A percentile compares a stretch with the other conserved stretches of the same genome.
phyloP scores from a whole-genome alignment of 352 stramenopile species.

The Aphanomyces invadans region DNA sequence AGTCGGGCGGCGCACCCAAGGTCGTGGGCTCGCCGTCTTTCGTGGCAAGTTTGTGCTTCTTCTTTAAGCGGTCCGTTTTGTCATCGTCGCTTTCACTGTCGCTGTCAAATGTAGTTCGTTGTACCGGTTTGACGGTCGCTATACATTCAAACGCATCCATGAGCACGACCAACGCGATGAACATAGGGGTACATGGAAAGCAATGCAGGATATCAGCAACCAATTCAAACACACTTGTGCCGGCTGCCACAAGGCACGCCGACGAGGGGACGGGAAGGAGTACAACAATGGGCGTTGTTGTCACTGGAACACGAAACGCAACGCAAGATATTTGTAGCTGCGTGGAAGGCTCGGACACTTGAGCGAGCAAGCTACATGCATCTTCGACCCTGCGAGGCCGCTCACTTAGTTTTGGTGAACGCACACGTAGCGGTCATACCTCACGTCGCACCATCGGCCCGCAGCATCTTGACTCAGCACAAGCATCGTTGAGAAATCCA shows the following conservation, averaged over 20 bases:
- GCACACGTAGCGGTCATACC: neutral
- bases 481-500: neutral
- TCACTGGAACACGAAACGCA: neutral
- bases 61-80: constrained; percentile 10
- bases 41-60: neutral
- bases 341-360: constrained; percentile 2
- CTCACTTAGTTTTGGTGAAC: neutral
- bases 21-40: neutral
- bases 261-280: neutral
- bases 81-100: constrained; percentile 23
- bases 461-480: neutral
- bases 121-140: constrained; percentile 5
- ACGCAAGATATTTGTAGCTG: constrained; percentile 7
- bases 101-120: constrained; percentile 7
- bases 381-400: neutral
- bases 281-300: neutral
- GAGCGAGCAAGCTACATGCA: neutral
- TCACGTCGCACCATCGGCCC: neutral
- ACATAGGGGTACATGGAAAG: constrained; percentile 13
- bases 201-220: neutral
- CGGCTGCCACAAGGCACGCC: constrained; percentile 1
- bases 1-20: neutral
- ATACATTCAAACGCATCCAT: neutral
- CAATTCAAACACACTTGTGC: neutral
- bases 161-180: neutral